These are phyloP conservation scores for Erythrobasidium hasegawianum DNA, from an alignment of 1,284 basidiomycete species.

Conservation along the genomic window DNA sequence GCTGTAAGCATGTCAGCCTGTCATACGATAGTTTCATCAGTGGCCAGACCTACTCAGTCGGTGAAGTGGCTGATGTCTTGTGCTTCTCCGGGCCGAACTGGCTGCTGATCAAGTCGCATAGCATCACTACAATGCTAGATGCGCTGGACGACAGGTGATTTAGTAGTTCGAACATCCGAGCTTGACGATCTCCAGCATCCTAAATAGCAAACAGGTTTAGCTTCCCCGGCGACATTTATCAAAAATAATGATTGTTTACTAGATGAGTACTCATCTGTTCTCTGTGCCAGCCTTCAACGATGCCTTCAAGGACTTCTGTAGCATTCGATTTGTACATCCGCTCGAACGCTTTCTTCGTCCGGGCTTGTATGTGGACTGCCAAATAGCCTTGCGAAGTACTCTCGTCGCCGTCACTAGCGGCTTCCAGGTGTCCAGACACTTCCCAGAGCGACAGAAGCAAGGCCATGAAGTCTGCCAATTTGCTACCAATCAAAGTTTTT, in stretches of 20 bases:
- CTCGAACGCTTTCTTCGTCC: slow-evolving; percentile 74
- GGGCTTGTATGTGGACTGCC: slow-evolving; percentile 60
- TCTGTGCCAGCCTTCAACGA: slow-evolving; percentile 69
- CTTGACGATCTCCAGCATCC: slow-evolving; percentile 37
- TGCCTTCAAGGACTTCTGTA: slow-evolving; percentile 72
- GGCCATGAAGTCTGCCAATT: slow-evolving; percentile 38
- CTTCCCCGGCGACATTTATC: background rate
- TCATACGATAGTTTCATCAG: background rate
- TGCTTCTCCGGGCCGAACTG: slow-evolving; percentile 19
- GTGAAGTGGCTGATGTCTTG: slow-evolving; percentile 4
- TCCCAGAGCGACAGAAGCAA: slow-evolving; percentile 44
- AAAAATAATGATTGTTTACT: background rate
- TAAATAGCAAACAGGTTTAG: background rate
- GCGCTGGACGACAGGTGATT: slow-evolving; percentile 79
- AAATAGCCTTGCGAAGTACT: slow-evolving; percentile 57
- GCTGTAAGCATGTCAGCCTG: slow-evolving; percentile 46
- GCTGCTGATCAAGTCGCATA: slow-evolving; percentile 62
- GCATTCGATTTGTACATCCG: slow-evolving; percentile 77
- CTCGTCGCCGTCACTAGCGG: slow-evolving; percentile 53
- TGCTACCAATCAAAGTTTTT: slow-evolving; percentile 33
- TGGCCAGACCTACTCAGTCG: slow-evolving; percentile 9
- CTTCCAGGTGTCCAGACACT: slow-evolving; percentile 37
- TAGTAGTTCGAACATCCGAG: slow-evolving; percentile 69
- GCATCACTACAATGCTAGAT: slow-evolving; percentile 81
- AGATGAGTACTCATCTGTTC: background rate